Evolutionary conservation across 2,329 filamentous ascomycete genomes (phyloP).

Genomic region (Aspergillus caelatus): DNA sequence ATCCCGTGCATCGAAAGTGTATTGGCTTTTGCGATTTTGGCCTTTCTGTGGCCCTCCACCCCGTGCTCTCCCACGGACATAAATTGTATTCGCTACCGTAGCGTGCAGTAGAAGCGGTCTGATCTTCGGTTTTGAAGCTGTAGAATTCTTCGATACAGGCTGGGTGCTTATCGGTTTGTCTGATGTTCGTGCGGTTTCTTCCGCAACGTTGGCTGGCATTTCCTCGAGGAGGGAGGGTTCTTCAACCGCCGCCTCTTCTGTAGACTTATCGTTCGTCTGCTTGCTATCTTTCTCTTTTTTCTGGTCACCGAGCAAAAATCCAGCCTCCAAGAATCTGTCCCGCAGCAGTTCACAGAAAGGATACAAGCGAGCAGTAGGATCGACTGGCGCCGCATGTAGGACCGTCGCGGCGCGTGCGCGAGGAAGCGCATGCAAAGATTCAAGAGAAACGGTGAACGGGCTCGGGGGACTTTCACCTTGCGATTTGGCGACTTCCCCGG

Average conservation of each 20-base stretch:
- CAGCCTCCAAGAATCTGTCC: slow-evolving; percentile 47
- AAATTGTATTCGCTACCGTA: slow-evolving; percentile 84
- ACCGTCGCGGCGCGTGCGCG: slow-evolving; percentile 39
- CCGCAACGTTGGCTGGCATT: slow-evolving; percentile 11
- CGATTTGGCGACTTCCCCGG: neutral
- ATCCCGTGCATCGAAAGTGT: slow-evolving; percentile 49
- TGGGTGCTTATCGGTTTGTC: neutral
- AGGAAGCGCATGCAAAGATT: slow-evolving; percentile 44
- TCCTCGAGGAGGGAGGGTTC: slow-evolving; percentile 16
- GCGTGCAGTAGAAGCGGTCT: slow-evolving; percentile 76
- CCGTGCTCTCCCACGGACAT: slow-evolving; percentile 48
- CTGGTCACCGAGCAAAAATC: slow-evolving; percentile 42
- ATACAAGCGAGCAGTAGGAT: slow-evolving; percentile 43
- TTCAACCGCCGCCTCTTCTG: neutral
- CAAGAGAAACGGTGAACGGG: slow-evolving; percentile 49
- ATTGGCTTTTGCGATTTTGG: slow-evolving; percentile 34
- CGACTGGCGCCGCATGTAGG: slow-evolving; percentile 44
- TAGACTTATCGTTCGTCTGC: neutral
- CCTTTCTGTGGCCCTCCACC: slow-evolving; percentile 10
- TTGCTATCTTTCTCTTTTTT: slow-evolving; percentile 15
- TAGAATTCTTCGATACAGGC: slow-evolving; percentile 10
- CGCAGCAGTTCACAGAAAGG: slow-evolving; percentile 46
- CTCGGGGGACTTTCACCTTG: neutral
- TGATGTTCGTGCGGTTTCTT: slow-evolving; percentile 4
- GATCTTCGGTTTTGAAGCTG: slow-evolving; percentile 29